A percentile compares a stretch with the other conserved stretches of the same genome.
Evolutionary conservation across 2,329 filamentous ascomycete genomes (phyloP).

Genomic region (Pseudogymnoascus sp.): DNA sequence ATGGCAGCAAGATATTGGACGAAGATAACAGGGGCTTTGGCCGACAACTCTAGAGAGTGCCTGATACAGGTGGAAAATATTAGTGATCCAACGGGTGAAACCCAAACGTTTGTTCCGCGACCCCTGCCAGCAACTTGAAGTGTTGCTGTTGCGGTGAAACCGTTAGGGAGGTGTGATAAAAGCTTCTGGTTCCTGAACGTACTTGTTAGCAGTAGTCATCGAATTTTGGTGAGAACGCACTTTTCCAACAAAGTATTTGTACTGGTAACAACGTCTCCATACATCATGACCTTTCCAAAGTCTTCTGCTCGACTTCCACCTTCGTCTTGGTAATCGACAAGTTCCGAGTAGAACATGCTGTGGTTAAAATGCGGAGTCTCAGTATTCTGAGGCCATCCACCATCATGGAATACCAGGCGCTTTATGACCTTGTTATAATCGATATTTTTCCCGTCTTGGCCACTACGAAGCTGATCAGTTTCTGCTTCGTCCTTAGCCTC

Average conservation of each 20-base stretch:
- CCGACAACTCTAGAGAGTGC: conserved; percentile 67
- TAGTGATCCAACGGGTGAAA: conserved; percentile 77
- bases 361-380: conserved; percentile 85
- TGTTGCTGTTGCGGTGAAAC: conserved; percentile 83
- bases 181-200: conserved; percentile 63
- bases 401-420: conserved; percentile 65
- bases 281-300: conserved; percentile 75
- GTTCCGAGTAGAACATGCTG: conserved; percentile 64
- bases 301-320: conserved; percentile 49
- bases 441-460: conserved; percentile 50
- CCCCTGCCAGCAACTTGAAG: conserved; percentile 84
- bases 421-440: conserved; percentile 73
- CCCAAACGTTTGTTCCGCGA: conserved; percentile 88
- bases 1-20: conserved; percentile 89
- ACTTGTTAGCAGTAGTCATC: conserved; percentile 12
- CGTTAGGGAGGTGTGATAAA: conserved; percentile 67
- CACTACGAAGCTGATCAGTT: conserved; percentile 18
- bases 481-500: conserved; percentile 13
- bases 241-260: conserved; percentile 92
- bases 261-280: conserved; percentile 87
- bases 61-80: conserved; percentile 86
- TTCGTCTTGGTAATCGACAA: conserved; percentile 55
- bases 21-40: conserved; percentile 76
- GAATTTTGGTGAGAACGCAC: conserved; percentile 35
- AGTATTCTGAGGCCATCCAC: conserved; percentile 58